phyloP scores from a whole-genome alignment of 495 filamentous ascomycete genomes.

The Friedmanniomyces endolithicus region DNA sequence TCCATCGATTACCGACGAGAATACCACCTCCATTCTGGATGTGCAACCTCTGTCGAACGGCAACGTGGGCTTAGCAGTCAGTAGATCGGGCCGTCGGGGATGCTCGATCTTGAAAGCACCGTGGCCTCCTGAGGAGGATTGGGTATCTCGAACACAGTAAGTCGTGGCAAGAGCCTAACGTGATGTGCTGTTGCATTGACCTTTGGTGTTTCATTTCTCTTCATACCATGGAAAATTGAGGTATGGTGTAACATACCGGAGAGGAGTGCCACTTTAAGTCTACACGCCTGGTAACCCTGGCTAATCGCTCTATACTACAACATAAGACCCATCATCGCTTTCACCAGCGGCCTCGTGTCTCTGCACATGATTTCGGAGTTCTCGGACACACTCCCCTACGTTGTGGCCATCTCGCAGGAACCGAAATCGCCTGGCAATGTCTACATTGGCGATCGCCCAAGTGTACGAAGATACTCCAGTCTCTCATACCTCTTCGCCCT shows the following conservation, averaged over 20 bases:
- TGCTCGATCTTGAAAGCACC: neutral
- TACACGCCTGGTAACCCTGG: too few species aligned
- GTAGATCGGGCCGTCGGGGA: neutral
- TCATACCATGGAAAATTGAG: too few species aligned
- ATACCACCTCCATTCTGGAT: neutral
- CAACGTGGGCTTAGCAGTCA: neutral
- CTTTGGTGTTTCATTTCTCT: too few species aligned
- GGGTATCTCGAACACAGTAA: too few species aligned
- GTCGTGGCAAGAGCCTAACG: too few species aligned
- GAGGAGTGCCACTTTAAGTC: too few species aligned
- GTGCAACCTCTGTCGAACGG: neutral
- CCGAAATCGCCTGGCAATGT: neutral
- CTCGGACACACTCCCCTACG: neutral
- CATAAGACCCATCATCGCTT: neutral
- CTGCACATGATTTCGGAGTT: neutral
- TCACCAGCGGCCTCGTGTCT: neutral
- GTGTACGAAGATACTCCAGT: neutral
- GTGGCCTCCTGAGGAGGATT: neutral
- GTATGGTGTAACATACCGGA: too few species aligned
- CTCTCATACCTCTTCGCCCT: neutral
- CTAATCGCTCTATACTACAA: neutral
- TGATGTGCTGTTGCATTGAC: too few species aligned
- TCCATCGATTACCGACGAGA: neutral
- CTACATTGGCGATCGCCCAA: neutral
- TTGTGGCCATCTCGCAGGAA: neutral